These are phyloP conservation scores for Flaveria ramosissima DNA, from an alignment of 129 eudicot genomes.

Conservation along the genomic window DNA sequence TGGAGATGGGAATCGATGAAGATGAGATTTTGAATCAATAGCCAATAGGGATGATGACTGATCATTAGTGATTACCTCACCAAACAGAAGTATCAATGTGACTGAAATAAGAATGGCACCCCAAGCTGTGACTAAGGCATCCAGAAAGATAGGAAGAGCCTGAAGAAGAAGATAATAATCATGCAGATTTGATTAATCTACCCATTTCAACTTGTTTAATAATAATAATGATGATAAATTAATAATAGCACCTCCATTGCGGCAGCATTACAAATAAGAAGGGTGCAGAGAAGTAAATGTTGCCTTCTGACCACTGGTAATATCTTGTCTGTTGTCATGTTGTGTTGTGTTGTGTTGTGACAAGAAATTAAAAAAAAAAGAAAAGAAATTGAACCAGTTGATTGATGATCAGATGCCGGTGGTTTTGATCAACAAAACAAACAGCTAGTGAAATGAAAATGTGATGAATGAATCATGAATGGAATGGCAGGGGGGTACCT, in stretches of 20 bases:
- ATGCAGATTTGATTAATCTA: background rate
- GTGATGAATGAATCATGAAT: too few species aligned
- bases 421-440: too few species aligned
- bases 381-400: too few species aligned
- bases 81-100: constrained; percentile 88
- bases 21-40: background rate
- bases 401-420: too few species aligned
- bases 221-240: too few species aligned
- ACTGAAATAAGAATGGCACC: constrained; percentile 95
- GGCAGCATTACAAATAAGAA: constrained; percentile 95
- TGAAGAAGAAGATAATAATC: constrained; percentile 29
- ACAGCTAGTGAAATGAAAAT: too few species aligned
- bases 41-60: too few species aligned
- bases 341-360: too few species aligned
- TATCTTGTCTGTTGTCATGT: constrained; percentile 58
- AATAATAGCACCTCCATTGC: constrained; percentile 80
- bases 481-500: constrained; percentile 40
- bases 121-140: constrained; percentile 76
- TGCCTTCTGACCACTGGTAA: constrained; percentile 86
- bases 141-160: constrained; percentile 97
- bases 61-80: constrained; percentile 63
- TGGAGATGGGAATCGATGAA: constrained; percentile 32
- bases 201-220: background rate
- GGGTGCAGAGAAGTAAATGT: constrained; percentile 84
- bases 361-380: too few species aligned